Evolutionary conservation across 73 alveolate species (phyloP), one percentile per base, ranked within the genome.

Genomic region (Paramecium octaurelia): DNA sequence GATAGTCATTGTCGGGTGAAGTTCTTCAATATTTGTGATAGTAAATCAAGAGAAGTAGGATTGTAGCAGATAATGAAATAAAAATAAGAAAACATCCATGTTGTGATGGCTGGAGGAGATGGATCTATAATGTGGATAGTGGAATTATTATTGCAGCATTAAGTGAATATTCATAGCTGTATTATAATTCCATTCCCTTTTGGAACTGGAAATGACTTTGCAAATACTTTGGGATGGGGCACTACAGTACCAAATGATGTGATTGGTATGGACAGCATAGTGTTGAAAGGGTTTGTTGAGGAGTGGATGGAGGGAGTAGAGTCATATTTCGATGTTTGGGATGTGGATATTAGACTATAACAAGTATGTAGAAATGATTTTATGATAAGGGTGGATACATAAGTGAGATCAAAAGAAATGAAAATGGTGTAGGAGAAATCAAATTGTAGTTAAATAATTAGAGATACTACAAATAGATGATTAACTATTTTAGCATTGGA

Each of bases 401-500:
- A 75, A 92, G 80, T 70, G 92, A 71, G 57, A 87, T 93, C 3
- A 69, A 27, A 42, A 88, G 85, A 88, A 20, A 75, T 38, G 14
- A n/a, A 43, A 48, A 31, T 10, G 35, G 85, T 2, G 40, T 35
- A 12, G 50, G 40, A 21, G 43, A 64, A 20, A 20, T 43, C n/a
- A 71, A 89, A 83, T 27, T 42, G 46, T 10, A 14, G 34, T 48
- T 70, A 21, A 71, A 46, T 24, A 60, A 70, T 58, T 44, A 18
- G 18, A 89, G n/a, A 18, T 70, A 14, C 3, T 8, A 38, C 7
- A 36, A 70, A 89, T 27, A 9, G 29, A 89, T 89, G 94, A 48
- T 8, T 43, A 97, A 98, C 86, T 98, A 97, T 89, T 94, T 98
- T 93, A 91, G 97, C n/a, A 91, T 98, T 40, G 99, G 99, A 20